Evolutionary conservation across 805 yeast genomes (phyloP), one percentile per base, ranked within the genome.

Genomic region (Saccharomycopsis selenospora): DNA sequence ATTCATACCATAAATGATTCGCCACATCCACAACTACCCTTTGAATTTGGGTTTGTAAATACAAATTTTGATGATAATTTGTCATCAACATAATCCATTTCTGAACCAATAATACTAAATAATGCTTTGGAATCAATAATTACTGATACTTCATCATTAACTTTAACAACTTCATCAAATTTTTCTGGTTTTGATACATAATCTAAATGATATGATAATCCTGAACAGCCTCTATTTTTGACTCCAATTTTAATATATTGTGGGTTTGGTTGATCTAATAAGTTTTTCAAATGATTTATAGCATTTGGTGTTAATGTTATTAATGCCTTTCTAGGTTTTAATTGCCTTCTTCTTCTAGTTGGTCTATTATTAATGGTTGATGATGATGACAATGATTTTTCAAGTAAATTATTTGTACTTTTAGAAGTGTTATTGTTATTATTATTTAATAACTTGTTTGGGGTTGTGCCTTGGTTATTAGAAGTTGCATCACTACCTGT

Each of bases 11-110:
- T 93, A 65, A 93, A 93, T 3, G 96, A 87, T 69, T 93, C 99
- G 47, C 99, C 99, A 66, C 99, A 93, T 10, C 99, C 99, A 68
- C 99, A 93, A 44, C 95, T 86, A 27, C 98, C 99, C 70, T 91
- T 93, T 36, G 95, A 85, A 67, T 93, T 93, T 54, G 99, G 99
- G 65, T 93, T 93, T 62, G 76, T 83, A 73, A 93, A 93, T 17
- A 93, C 88, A 63, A 93, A 93, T 60, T 95, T 77, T 11, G 93
- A 81, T 27, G 89, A 77, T 54, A 93, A 71, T 64, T 88, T 90
- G 61, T 93, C 96, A 61, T 93, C 98, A 43, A 87, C 72, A 96
- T 96, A 93, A 66, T 93, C 99, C 99, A 93, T 93, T 66, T 90
- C 95, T 4, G 95, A 84, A 0, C 99, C 99, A 50, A 93, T 95